A percentile compares a stretch with the other conserved stretches of the same genome.
phyloP scores from a whole-genome alignment of 352 stramenopile genomes.

The Phytophthora citrophthora region DNA sequence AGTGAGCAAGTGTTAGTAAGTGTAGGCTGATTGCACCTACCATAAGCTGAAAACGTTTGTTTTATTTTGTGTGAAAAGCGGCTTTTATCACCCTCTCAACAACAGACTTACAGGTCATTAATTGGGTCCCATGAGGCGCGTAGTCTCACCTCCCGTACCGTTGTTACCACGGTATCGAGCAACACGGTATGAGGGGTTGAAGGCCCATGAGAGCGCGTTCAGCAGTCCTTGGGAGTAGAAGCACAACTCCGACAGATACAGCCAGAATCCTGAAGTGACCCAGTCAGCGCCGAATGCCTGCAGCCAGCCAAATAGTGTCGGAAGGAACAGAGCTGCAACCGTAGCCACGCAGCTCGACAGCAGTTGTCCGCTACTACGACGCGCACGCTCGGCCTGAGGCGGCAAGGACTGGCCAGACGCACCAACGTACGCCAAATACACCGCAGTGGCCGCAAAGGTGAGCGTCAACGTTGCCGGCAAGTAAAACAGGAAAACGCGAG shows the following conservation, averaged over 20 bases:
- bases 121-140: conserved; percentile 43
- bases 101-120: conserved; percentile 16
- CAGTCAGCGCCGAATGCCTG: conserved; percentile 37
- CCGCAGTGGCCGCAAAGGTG: conserved; percentile 37
- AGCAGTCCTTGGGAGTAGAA: conserved; percentile 73
- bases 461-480: conserved; percentile 52
- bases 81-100: conserved; percentile 10
- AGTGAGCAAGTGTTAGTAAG: conserved; percentile 9
- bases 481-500: conserved; percentile 66
- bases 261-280: conserved; percentile 42
- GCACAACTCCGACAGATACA: conserved; percentile 68
- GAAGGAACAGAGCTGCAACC: conserved; percentile 45
- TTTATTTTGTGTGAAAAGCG: conserved; percentile 19
- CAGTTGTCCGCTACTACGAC: conserved; percentile 53
- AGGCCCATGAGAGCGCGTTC: conserved; percentile 65
- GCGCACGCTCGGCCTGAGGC: conserved; percentile 41
- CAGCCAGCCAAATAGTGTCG: conserved; percentile 55
- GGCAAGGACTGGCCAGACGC: conserved; percentile 24
- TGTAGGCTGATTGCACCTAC: not conserved
- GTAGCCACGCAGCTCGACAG: conserved; percentile 55
- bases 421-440: conserved; percentile 36
- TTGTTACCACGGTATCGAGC: conserved; percentile 43
- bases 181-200: conserved; percentile 59
- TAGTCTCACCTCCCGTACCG: conserved; percentile 22
- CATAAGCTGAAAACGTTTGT: conserved; percentile 19